phyloP scores from a whole-genome alignment of 73 alveolate genomes.

The Uronychia setigera region DNA sequence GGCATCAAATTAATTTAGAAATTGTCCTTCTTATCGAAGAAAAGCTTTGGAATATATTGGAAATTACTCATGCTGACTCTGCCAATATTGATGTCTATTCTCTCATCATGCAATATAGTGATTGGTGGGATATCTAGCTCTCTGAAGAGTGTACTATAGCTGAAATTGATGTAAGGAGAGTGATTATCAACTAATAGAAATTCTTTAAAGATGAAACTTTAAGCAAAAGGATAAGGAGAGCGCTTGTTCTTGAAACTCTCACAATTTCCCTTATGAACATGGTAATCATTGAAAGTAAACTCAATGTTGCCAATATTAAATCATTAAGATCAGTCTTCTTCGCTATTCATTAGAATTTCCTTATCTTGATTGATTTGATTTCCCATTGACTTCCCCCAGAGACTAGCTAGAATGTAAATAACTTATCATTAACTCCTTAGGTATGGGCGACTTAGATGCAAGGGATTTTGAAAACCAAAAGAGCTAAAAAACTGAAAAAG shows the following conservation, averaged over 20 bases:
- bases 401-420: constrained; percentile 21
- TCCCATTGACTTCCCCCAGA: constrained; percentile 61
- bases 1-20: constrained; percentile 37
- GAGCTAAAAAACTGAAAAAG: neutral
- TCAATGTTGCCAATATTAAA: neutral
- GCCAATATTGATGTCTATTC: neutral
- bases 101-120: neutral
- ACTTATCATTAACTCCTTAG: neutral
- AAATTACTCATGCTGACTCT: constrained; percentile 38
- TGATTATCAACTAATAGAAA: neutral
- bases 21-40: constrained; percentile 42
- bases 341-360: constrained; percentile 50
- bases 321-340: neutral
- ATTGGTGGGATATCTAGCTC: neutral
- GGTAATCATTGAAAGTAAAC: neutral
- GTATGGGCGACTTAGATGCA: constrained; percentile 50
- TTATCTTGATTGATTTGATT: constrained; percentile 45
- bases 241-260: constrained; percentile 24
- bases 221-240: constrained; percentile 21
- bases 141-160: neutral
- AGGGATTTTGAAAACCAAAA: neutral
- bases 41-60: constrained; percentile 55
- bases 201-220: constrained; percentile 44
- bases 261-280: constrained; percentile 21
- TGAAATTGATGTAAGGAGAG: neutral